Conservation (phyloP, 2,329 filamentous ascomycete genomes). For the Cytospora schulzeri region DNA sequence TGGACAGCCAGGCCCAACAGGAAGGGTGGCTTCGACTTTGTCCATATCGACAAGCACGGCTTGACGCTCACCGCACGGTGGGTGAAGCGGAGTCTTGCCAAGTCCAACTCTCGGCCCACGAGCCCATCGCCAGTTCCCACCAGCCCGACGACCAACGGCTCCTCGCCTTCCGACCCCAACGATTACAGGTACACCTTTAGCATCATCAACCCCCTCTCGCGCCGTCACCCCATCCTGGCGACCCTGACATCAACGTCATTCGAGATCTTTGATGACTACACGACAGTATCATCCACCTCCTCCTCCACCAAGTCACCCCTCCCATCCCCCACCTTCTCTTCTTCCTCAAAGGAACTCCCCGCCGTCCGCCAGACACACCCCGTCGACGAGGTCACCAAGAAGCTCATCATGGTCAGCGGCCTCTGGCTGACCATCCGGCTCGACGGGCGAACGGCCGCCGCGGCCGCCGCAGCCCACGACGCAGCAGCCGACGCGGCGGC, state of each 20-base stretch:
- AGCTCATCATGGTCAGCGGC: constrained; percentile 54
- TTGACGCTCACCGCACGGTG: constrained; percentile 65
- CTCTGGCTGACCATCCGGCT: constrained; percentile 54
- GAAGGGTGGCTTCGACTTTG: constrained; percentile 68
- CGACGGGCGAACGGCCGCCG: constrained; percentile 32
- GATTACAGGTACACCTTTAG: constrained; percentile 67
- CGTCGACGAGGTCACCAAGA: constrained; percentile 48
- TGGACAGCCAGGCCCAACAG: constrained; percentile 57
- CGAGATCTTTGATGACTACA: constrained; percentile 71
- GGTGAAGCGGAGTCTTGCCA: constrained; percentile 55
- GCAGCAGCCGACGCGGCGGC: constrained; percentile 28
- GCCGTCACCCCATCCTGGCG: constrained; percentile 75
- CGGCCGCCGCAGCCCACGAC: constrained; percentile 39
- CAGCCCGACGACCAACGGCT: constrained; percentile 31
- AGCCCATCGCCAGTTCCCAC: background rate
- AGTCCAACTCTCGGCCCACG: constrained; percentile 29
- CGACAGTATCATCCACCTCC: constrained; percentile 54
- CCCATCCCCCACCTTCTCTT: constrained; percentile 16
- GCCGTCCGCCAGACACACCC: constrained; percentile 39
- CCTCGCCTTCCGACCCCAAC: constrained; percentile 30
- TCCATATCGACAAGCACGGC: constrained; percentile 59
- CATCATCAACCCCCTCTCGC: constrained; percentile 68
- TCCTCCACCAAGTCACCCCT: constrained; percentile 9
- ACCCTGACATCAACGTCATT: constrained; percentile 64
- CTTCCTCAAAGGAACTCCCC: constrained; percentile 3